A percentile compares a stretch with the other conserved stretches of the same genome.
These are phyloP conservation scores for Leccinellum rugosiceps DNA, from an alignment of 768 basidiomycete species.

Conservation along the genomic window DNA sequence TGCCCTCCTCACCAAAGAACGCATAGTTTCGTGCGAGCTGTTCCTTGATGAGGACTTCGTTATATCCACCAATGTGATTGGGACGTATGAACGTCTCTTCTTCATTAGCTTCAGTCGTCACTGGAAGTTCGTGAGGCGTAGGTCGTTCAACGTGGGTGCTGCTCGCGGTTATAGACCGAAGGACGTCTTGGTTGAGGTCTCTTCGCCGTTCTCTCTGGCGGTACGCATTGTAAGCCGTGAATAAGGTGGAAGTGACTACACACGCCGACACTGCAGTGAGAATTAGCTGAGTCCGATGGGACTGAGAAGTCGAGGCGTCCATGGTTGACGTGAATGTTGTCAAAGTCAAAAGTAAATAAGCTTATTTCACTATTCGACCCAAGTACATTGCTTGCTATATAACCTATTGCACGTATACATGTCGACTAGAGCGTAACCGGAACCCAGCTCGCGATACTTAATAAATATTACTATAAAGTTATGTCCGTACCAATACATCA, in stretches of 20 bases:
- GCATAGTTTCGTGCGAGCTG: constrained; percentile 92
- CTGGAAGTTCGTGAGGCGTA: background rate
- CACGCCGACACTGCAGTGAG: constrained; percentile 65
- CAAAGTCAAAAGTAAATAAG: background rate
- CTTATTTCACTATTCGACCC: background rate
- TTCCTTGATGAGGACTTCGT: constrained; percentile 82
- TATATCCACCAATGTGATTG: constrained; percentile 40
- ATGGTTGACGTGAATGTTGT: constrained; percentile 10
- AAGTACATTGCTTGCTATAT: constrained; percentile 5
- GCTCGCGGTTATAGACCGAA: constrained; percentile 41
- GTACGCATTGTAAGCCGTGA: constrained; percentile 58
- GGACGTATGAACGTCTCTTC: constrained; percentile 19
- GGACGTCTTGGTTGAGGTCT: constrained; percentile 55
- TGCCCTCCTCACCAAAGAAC: constrained; percentile 89
- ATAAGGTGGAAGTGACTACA: constrained; percentile 51
- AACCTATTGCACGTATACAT: background rate
- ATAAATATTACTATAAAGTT: constrained; percentile 32
- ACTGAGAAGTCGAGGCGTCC: constrained; percentile 31
- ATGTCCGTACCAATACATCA: constrained; percentile 18
- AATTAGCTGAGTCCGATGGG: constrained; percentile 64
- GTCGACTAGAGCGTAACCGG: background rate
- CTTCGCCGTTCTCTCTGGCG: constrained; percentile 46
- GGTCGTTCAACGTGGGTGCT: constrained; percentile 10
- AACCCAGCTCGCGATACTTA: constrained; percentile 9
- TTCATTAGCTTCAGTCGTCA: constrained; percentile 1